Conservation (phyloP, 164 flowering plant species). For the Santalum album region DNA sequence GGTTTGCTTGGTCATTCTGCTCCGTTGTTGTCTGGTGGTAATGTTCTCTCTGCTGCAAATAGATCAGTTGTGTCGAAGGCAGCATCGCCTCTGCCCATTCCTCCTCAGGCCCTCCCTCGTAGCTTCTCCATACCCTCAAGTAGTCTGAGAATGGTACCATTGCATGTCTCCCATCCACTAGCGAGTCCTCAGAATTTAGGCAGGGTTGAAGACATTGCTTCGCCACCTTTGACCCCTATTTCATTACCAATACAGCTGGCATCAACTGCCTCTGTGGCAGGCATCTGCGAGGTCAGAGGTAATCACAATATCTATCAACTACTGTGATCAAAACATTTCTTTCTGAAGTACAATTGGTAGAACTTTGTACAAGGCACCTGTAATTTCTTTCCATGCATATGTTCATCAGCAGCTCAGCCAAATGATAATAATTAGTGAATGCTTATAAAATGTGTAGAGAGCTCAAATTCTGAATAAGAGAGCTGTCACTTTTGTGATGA, state of each 20-base stretch:
- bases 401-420: too few relatives aligned
- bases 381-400: too few relatives aligned
- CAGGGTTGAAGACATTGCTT: constrained; percentile 19
- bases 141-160: constrained; percentile 15
- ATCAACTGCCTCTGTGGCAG: constrained; percentile 10
- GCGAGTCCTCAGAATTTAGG: constrained; percentile 12
- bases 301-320: background rate
- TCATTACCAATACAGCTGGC: constrained; percentile 16
- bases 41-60: constrained; percentile 21
- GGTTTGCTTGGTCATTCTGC: constrained; percentile 53
- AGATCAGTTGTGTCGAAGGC: constrained; percentile 18
- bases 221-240: constrained; percentile 39
- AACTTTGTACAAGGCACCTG: too few relatives aligned
- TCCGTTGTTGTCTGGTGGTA: constrained; percentile 48
- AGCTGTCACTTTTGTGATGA: too few relatives aligned
- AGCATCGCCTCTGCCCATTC: constrained; percentile 66
- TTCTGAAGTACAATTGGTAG: too few relatives aligned
- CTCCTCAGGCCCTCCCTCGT: constrained; percentile 40
- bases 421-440: too few relatives aligned
- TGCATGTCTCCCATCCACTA: constrained; percentile 16
- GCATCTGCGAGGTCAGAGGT: constrained; percentile 18
- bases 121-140: constrained; percentile 49
- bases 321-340: too few relatives aligned
- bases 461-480: too few relatives aligned
- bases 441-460: too few relatives aligned